These are phyloP conservation scores for Bipolaris bicolor DNA, from an alignment of 2,329 filamentous ascomycete species.

Conservation along the genomic window DNA sequence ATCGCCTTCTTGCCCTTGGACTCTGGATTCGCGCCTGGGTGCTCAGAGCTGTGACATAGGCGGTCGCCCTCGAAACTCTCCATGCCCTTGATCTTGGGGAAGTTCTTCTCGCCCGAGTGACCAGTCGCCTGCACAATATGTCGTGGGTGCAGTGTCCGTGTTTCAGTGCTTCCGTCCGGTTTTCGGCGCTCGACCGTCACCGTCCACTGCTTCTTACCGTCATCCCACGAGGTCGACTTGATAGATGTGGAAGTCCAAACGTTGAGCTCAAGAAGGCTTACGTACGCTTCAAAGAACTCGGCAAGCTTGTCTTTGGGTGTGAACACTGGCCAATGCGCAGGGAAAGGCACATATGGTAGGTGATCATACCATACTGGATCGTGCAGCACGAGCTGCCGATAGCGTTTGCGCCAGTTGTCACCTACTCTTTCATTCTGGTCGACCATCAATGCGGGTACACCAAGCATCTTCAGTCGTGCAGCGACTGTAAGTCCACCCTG, in stretches of 20 bases:
- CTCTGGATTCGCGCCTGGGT: conserved; percentile 40
- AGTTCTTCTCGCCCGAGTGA: conserved; percentile 43
- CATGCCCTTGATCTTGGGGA: conserved; percentile 40
- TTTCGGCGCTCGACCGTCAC: conserved; percentile 38
- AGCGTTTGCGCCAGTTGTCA: conserved; percentile 56
- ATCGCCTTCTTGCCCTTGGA: conserved; percentile 52
- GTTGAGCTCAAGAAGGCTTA: conserved; percentile 48
- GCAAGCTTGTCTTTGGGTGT: conserved; percentile 47
- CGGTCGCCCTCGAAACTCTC: conserved; percentile 48
- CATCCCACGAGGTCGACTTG: conserved; percentile 49
- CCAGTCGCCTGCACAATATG: conserved; percentile 43
- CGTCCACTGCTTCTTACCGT: conserved; percentile 48
- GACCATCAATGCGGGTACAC: conserved; percentile 53
- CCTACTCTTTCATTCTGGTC: conserved; percentile 53
- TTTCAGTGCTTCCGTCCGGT: conserved; percentile 28
- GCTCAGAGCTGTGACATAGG: conserved; percentile 41
- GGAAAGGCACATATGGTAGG: conserved; percentile 46
- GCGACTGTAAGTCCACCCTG: conserved; percentile 54
- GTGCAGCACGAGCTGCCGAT: conserved; percentile 53
- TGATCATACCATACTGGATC: conserved; percentile 51
- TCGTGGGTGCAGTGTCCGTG: conserved; percentile 34
- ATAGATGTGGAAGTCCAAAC: conserved; percentile 49
- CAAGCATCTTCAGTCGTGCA: conserved; percentile 53
- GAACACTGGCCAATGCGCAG: conserved; percentile 42
- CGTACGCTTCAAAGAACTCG: conserved; percentile 48